Evolutionary conservation across 257 asterid species (phyloP), one percentile per base, ranked within the genome.

Genomic region (Nicotiana undulata): DNA sequence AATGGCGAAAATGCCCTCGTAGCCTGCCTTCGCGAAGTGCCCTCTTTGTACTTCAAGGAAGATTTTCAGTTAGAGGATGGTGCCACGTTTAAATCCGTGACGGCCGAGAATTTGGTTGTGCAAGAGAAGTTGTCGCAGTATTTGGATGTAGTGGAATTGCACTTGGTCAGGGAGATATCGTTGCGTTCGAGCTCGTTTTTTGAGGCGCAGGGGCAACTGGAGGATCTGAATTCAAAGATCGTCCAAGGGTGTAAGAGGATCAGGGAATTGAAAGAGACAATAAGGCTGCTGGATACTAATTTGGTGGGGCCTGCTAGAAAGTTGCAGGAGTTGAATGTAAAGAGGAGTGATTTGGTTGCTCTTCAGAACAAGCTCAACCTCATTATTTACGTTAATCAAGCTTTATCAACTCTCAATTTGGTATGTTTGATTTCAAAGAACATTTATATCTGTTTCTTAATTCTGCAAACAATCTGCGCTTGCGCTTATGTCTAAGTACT

Each of bases 191-290:
- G 90, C 85, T 92, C 98, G 0, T 96, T 96, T 82, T 96, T 89
- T 76, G 99, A 96, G 91, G 99, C 99, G 10, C 99, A 96, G 88
- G 96, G 90, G 85, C 98, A 92, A 85, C 87, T 96, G 91, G 97
- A 84, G 90, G 97, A 96, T 83, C 89, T 96, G 85, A 94, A 88
- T 85, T 58, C 78, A 28, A 96, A 84, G 93, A 94, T 96, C 46
- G 93, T 91, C 34, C 93, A 90, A 81, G 99, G 99, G 63, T 91
- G 96, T 65, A 88, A 81, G 84, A 92, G 95, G 86, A 96, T 96
- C 40, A 85, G 97, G 85, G 98, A 90, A 86, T 86, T 96, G 89
- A 94, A 93, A 88, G 98, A 90, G 88, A 94, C 97, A 13, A 92
- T 93, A 80, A 85, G 97, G 92, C 90, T 91, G 74, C 82, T 96